Evolutionary conservation across 2,329 filamentous ascomycete species (phyloP).

Genomic region (Epichloe hybrida): DNA sequence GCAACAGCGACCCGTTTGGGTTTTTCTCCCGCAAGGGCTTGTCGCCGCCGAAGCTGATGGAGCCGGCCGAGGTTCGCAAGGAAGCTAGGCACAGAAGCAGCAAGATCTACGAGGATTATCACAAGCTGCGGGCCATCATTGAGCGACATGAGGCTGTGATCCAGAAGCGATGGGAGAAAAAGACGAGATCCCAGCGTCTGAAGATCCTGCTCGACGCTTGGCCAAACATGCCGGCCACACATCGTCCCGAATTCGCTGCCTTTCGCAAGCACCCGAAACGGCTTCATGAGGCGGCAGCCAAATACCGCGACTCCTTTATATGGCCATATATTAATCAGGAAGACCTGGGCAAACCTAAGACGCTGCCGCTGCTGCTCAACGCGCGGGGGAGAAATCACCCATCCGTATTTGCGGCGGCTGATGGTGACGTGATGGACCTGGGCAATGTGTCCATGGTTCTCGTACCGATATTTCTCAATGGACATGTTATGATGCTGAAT

Average conservation of each 20-base stretch:
- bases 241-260: slow-evolving; percentile 38
- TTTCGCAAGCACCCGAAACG: slow-evolving; percentile 13
- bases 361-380: slow-evolving; percentile 37
- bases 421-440: slow-evolving; percentile 22
- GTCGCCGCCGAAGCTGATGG: neutral
- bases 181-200: slow-evolving; percentile 30
- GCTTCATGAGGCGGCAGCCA: slow-evolving; percentile 8
- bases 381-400: slow-evolving; percentile 35
- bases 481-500: slow-evolving; percentile 22
- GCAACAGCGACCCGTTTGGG: slow-evolving; percentile 1
- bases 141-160: slow-evolving; percentile 36
- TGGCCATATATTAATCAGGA: slow-evolving; percentile 46
- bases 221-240: slow-evolving; percentile 33
- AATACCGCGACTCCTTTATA: slow-evolving; percentile 24
- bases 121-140: slow-evolving; percentile 27
- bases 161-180: slow-evolving; percentile 41
- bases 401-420: slow-evolving; percentile 31
- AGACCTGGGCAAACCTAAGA: slow-evolving; percentile 31
- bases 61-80: slow-evolving; percentile 5
- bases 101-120: slow-evolving; percentile 22
- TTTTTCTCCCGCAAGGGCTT: slow-evolving; percentile 1
- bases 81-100: slow-evolving; percentile 5
- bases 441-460: slow-evolving; percentile 15
- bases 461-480: slow-evolving; percentile 15
- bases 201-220: slow-evolving; percentile 32